Base-by-base conservation (phyloP, 176 grass and related monocot species). In the Triticum timopheevii region DNA sequence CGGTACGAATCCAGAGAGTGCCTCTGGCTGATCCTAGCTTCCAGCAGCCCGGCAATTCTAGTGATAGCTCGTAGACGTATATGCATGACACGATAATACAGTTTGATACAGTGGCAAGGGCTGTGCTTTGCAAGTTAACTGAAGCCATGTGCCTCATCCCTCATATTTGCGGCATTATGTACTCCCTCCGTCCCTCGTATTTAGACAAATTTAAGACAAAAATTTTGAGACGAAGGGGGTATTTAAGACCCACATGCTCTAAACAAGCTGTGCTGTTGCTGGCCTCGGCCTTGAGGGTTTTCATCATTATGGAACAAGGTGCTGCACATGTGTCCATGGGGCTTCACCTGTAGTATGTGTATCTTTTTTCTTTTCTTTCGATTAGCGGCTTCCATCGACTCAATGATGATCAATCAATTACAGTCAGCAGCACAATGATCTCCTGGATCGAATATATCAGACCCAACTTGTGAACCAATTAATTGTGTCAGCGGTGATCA, bases 1-100 rank as follows among this genome's bases (percentile, higher is more conserved):
- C 88, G 12, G 74, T 71, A 8, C 80, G 85, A 54, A 56, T 90
- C 11, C 47, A 94, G 81, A 91, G 97, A 80, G 62, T 85, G 27
- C 92, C 96, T 73, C 72, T 98, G 13, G 72, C 81, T 35, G 73
- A 98, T 67, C 93, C 74, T 22, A 2, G 4, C 74, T 7, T 77
- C 49, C 84, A 33, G 33, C 73, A 35, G 87, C 90, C 30, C 19
- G 31, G 13, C 78, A 15, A 74, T 58, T 58, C 31, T 59, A 69
- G 38, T 82, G 69, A 44, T 79, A 83, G 54, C 24, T 40, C 45
- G 15, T 39, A 71, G 64, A 68, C 52, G 39, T 58, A 22, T 22
- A 22, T 58, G 54, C 52, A 20, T 7, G 61, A 62, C 47, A 69
- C 0, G 40, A 19, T 31, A 63, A 65, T 71, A 79, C 42, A 42